These are phyloP conservation scores for Lomentospora prolificans DNA, from an alignment of 2,329 filamentous ascomycete species.

Conservation along the genomic window DNA sequence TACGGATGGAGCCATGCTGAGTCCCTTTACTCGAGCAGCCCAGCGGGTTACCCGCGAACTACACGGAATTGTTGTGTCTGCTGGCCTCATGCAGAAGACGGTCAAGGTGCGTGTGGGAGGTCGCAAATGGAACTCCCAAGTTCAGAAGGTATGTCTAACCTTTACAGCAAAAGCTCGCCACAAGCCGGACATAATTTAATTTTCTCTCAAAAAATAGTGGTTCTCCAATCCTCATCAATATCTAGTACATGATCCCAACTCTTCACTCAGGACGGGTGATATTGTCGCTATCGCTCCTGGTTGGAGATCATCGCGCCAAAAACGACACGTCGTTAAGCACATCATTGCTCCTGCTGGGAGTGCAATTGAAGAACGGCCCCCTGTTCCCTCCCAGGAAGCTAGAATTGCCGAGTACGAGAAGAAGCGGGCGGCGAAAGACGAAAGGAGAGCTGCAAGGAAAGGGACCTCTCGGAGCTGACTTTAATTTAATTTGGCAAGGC, in stretches of 20 bases:
- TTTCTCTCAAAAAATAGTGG: slow-evolving; percentile 21
- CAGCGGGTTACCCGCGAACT: slow-evolving; percentile 39
- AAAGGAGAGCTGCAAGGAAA: slow-evolving; percentile 32
- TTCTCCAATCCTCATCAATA: slow-evolving; percentile 55
- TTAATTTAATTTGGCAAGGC: too few species aligned
- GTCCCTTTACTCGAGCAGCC: slow-evolving; percentile 22
- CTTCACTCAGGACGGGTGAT: slow-evolving; percentile 64
- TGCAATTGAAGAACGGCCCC: slow-evolving; percentile 53
- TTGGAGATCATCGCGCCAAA: slow-evolving; percentile 54
- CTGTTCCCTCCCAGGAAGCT: slow-evolving; percentile 56
- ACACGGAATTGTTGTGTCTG: slow-evolving; percentile 64
- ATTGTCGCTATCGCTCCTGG: slow-evolving; percentile 61
- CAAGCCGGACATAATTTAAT: background rate
- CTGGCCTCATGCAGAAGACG: slow-evolving; percentile 68
- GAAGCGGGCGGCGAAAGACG: slow-evolving; percentile 47
- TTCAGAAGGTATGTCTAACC: slow-evolving; percentile 53
- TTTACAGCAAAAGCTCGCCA: background rate
- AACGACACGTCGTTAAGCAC: slow-evolving; percentile 63
- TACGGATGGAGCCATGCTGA: slow-evolving; percentile 23
- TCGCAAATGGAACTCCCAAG: slow-evolving; percentile 60
- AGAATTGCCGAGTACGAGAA: slow-evolving; percentile 42
- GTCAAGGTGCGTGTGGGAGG: slow-evolving; percentile 67
- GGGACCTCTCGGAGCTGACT: slow-evolving; percentile 4
- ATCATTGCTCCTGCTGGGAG: slow-evolving; percentile 62
- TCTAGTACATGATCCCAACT: slow-evolving; percentile 70